Conservation (phyloP, 345 rosid species). For the Bruguiera sexangula region DNA sequence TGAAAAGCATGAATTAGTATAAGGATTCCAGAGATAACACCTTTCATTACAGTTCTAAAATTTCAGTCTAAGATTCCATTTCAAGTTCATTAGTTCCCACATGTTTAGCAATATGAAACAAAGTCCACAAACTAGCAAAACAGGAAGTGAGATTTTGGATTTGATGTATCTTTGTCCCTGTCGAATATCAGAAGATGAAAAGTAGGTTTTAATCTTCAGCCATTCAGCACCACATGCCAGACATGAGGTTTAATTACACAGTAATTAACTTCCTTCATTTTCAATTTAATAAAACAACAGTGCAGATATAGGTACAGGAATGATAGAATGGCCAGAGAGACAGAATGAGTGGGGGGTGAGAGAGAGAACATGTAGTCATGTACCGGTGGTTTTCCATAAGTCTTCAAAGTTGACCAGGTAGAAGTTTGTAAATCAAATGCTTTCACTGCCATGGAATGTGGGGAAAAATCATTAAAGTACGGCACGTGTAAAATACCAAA, state of each 20-base stretch:
- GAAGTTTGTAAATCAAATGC: constrained; percentile 69
- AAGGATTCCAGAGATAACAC: not conserved
- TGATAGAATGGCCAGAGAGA: constrained; percentile 6
- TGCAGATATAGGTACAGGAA: not conserved
- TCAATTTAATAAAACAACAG: not conserved
- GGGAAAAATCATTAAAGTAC: not conserved
- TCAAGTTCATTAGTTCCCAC: not conserved
- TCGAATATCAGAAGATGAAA: not conserved
- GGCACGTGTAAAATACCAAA: not conserved
- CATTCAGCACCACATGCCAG: not conserved
- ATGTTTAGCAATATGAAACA: not conserved
- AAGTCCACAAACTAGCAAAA: not conserved
- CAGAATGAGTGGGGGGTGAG: constrained; percentile 12
- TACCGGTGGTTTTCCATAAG: constrained; percentile 98
- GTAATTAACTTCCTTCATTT: not conserved
- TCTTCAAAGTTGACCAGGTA: constrained; percentile 84
- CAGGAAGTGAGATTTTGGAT: not conserved
- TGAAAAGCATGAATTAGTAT: constrained; percentile 31
- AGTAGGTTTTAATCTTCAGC: not conserved
- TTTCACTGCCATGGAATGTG: constrained; percentile 59
- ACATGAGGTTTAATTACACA: not conserved
- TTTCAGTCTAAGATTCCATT: not conserved
- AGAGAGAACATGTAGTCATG: constrained; percentile 8
- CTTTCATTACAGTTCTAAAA: not conserved
- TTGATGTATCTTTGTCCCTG: not conserved